Base-by-base conservation (phyloP, 345 rosid genomes). In the Salix arbutifolia region DNA sequence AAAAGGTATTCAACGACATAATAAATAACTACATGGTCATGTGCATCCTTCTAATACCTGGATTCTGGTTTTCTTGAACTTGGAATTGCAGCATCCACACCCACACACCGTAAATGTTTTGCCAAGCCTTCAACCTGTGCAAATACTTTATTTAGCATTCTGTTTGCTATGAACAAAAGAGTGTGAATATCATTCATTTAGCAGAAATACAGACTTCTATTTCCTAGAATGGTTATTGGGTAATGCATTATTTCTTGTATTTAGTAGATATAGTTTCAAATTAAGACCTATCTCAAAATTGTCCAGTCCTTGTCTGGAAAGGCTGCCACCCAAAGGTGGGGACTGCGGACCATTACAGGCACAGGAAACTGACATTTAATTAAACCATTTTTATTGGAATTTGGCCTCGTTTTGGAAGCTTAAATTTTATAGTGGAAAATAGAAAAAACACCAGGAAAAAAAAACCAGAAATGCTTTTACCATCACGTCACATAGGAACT, bases 401-500 rank as follows among this genome's bases (percentile, higher is more conserved):
- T 18, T 40, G 6, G 56, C n/a, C 35, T 25, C 3, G 9, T 68
- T 73, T 72, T 46, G 26, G 46, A 69, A 37, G 58, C 26, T 25
- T 30, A 3, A 37, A 48, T 14, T 31, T 4, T 21, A 26, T 2
- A 26, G 56, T 38, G 7, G 28, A 50, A 74, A 33, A 56, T 30
- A 50, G 17, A 69, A 25, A 25, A 74, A 61, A 18, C n/a, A 35
- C 50, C 11, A 72, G 14, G 21, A 72, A 66, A 18, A 19, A 40
- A 48, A 31, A 62, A 12, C 67, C 69, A 19, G 58, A 48, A 48
- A 56, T 12, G 52, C 67, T 64, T 77, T 70, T 87, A 95, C 97
- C 97, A 95, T 93, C 80, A 91, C 97, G 80, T 95, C 99, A 82
- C 97, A 91, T 18, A 95, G 88, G 85, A 95, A 95, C 83, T 90